These are phyloP conservation scores for Croton laevigatus DNA, from an alignment of 441 rosid species.

Conservation along the genomic window DNA sequence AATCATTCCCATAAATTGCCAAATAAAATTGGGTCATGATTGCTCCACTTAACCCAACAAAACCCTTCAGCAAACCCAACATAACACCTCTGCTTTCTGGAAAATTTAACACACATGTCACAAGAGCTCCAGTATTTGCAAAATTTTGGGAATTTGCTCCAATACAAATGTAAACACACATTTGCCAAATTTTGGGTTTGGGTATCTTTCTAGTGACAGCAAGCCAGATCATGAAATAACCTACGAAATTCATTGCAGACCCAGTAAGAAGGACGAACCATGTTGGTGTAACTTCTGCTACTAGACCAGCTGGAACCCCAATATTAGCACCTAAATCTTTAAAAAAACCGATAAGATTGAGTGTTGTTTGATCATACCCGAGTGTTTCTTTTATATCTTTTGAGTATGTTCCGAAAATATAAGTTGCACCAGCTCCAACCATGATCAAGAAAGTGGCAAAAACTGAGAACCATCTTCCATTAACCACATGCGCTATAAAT, in stretches of 20 bases:
- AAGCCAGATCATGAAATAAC: constrained; percentile 86
- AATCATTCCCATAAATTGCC: constrained; percentile 70
- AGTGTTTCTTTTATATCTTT: constrained; percentile 36
- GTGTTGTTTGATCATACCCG: constrained; percentile 78
- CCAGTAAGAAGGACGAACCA: constrained; percentile 76
- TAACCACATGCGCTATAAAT: constrained; percentile 24
- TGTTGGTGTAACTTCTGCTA: constrained; percentile 79
- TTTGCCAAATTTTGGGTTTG: constrained; percentile 70
- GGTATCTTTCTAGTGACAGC: constrained; percentile 60
- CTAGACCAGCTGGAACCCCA: constrained; percentile 70
- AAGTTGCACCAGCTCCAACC: constrained; percentile 39
- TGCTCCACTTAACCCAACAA: constrained; percentile 83
- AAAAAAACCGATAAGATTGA: constrained; percentile 69
- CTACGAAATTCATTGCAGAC: constrained; percentile 67
- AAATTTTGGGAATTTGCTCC: constrained; percentile 86
- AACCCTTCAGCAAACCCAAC: constrained; percentile 81
- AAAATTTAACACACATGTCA: constrained; percentile 80
- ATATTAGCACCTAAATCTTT: constrained; percentile 88
- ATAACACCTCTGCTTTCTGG: constrained; percentile 80
- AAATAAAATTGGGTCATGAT: constrained; percentile 74
- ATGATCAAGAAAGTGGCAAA: constrained; percentile 39
- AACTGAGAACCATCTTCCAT: constrained; percentile 39
- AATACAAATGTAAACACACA: constrained; percentile 70
- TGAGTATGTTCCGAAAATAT: constrained; percentile 38
- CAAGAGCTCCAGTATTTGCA: constrained; percentile 80